These are phyloP conservation scores for Dioszegia hungarica DNA, from an alignment of 768 basidiomycete species.

Conservation along the genomic window DNA sequence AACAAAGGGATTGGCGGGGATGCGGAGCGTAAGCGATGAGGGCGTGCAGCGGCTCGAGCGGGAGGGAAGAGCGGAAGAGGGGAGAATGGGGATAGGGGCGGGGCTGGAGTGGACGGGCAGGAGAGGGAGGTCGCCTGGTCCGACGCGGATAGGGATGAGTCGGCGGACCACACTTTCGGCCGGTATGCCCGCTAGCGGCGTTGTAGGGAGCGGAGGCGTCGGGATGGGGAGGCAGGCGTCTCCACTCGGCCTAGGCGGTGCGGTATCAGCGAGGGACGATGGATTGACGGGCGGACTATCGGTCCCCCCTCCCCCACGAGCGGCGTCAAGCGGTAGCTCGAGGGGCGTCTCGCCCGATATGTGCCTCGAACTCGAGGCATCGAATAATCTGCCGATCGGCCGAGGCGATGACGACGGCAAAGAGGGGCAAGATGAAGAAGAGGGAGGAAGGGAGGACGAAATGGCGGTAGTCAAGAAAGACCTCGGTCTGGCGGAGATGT, in stretches of 20 bases:
- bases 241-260: too few relatives aligned
- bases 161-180: neutral
- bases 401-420: neutral
- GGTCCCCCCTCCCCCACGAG: too few relatives aligned
- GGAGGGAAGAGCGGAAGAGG: neutral
- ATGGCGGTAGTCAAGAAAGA: constrained; percentile 2
- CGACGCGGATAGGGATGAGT: neutral
- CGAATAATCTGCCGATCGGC: neutral
- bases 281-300: too few relatives aligned
- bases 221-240: too few relatives aligned
- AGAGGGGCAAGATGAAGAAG: too few relatives aligned
- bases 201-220: neutral
- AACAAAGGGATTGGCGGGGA: neutral
- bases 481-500: constrained; percentile 1
- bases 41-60: neutral
- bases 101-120: constrained; percentile 7
- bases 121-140: constrained; percentile 5
- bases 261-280: too few relatives aligned
- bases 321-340: too few relatives aligned
- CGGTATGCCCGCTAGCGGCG: neutral
- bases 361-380: too few relatives aligned
- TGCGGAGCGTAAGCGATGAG: constrained; percentile 6
- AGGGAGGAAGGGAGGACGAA: neutral
- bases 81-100: neutral
- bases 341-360: neutral